Base-by-base conservation (phyloP, 2,329 filamentous ascomycete species). In the Aureobasidium sp. region DNA sequence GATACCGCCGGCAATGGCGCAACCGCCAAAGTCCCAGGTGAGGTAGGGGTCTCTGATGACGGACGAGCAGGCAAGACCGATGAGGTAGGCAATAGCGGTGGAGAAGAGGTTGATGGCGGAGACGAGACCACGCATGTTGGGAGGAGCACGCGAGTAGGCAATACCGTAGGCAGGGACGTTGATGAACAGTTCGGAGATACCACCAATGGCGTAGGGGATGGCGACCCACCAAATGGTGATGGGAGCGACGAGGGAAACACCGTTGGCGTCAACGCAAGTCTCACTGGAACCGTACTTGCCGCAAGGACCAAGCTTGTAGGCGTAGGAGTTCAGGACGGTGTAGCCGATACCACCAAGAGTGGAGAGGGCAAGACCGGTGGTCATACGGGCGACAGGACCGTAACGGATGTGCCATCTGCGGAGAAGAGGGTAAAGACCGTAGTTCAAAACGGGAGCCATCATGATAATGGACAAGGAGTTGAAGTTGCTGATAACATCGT, bases 371-470 rank as follows among this genome's bases (percentile, higher is more conserved):
- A 83, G 77, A 37, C 82, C 81, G 27, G 67, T 68, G 50, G 66
- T 68, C 67, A 84, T 78, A 66, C 76, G 76, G 29, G 82, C 79
- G 57, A 84, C 76, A n/a, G 81, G 81, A 11, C 67, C 70, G 64
- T 78, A 73, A 32, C 71, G 68, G 59, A 78, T 68, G 50, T 72
- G 71, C 2, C 72, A 65, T n/a, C 66, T 70, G 5, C 76, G 76
- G 34, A 79, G 70, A 39, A 73, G 70, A 1, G 77, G 77, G 66
- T 79, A 79, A 59, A 78, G 66, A 52, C 76, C 63, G 54, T 76
- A 75, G 66, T 78, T 75, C 63, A 77, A 65, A 50, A 78, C 61
- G 0, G 77, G 76, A 16, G 77, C 76, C 30, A 76, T 68, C 50
- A 77, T 27, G 60, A 79, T 76, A 54, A 79, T 74, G 30, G 74